These are phyloP conservation scores for Mycosphaerella arachidis DNA, from an alignment of 2,329 filamentous ascomycete species.

Conservation along the genomic window DNA sequence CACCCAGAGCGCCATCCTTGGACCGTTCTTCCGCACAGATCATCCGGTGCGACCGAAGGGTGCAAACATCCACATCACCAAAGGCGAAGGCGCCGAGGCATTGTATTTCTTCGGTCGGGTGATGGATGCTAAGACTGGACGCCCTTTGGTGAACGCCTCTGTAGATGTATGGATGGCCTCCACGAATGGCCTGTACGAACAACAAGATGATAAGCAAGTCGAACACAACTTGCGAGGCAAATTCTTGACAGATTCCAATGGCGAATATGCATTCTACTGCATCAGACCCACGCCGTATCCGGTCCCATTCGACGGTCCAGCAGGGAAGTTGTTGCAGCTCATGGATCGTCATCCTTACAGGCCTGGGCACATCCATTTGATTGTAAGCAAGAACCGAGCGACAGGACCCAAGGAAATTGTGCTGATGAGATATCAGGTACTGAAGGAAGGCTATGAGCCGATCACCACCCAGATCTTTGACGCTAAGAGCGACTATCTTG, in stretches of 20 bases:
- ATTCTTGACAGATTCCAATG: constrained; percentile 56
- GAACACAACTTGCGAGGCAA: constrained; percentile 72
- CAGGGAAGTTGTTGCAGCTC: constrained; percentile 52
- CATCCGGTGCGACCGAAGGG: constrained; percentile 68
- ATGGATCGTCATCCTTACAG: constrained; percentile 59
- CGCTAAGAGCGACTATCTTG: constrained; percentile 18
- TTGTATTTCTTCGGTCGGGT: constrained; percentile 63
- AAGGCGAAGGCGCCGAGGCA: constrained; percentile 50
- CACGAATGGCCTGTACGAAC: constrained; percentile 62
- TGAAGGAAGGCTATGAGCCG: constrained; percentile 56
- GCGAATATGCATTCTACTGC: constrained; percentile 21
- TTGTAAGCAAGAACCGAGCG: not conserved
- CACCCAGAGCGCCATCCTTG: constrained; percentile 74
- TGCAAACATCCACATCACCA: constrained; percentile 55
- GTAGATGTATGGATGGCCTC: constrained; percentile 60
- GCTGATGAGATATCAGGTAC: not conserved
- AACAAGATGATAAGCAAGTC: constrained; percentile 65
- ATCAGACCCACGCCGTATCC: constrained; percentile 25
- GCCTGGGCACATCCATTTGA: constrained; percentile 58
- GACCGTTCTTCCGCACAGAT: constrained; percentile 76
- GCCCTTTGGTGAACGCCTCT: constrained; percentile 59
- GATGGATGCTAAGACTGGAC: constrained; percentile 54
- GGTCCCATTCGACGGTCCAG: constrained; percentile 19
- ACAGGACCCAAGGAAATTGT: no score
- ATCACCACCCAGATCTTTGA: constrained; percentile 78